Evolutionary conservation across 768 basidiomycete species (phyloP).

Genomic region (Pulveroboletus sp.): DNA sequence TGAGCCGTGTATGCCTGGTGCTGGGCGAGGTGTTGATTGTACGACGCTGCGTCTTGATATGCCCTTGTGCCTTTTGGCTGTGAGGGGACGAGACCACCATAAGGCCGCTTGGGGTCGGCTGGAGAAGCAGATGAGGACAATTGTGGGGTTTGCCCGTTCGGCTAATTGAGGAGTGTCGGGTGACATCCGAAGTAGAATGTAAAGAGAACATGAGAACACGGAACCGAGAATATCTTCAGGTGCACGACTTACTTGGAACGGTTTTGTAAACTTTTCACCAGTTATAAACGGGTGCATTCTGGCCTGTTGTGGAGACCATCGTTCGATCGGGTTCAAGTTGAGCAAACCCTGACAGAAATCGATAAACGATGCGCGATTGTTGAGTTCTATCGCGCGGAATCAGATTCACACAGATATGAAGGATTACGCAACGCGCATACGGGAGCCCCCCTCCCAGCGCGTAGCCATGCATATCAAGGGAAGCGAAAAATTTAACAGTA

Average conservation of each 20-base stretch:
- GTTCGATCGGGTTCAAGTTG: conserved; percentile 88
- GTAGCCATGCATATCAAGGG: neutral
- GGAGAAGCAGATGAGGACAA: conserved; percentile 30
- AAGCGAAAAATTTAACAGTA: neutral
- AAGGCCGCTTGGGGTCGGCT: conserved; percentile 78
- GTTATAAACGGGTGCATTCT: conserved; percentile 96
- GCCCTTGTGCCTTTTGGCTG: conserved; percentile 81
- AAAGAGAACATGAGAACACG: neutral
- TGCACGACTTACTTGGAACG: conserved; percentile 60
- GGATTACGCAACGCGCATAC: conserved; percentile 6
- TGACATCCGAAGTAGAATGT: conserved; percentile 1
- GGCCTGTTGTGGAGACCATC: conserved; percentile 98
- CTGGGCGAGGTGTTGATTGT: conserved; percentile 91
- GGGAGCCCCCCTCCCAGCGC: neutral
- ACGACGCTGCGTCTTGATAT: conserved; percentile 87
- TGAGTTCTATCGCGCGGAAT: conserved; percentile 60
- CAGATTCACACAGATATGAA: conserved; percentile 14
- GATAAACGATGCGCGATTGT: conserved; percentile 91
- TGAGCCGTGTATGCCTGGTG: conserved; percentile 92
- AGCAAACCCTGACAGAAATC: conserved; percentile 95
- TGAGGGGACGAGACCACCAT: conserved; percentile 89
- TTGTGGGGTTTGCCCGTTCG: conserved; percentile 41
- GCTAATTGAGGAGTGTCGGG: conserved; percentile 33
- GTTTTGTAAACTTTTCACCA: conserved; percentile 90
- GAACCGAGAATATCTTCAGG: neutral